Percentiles rank a stretch among this genome's conserved stretches.
phyloP scores from a whole-genome alignment of 2,329 filamentous ascomycete species.

The Cladosporium sp. region DNA sequence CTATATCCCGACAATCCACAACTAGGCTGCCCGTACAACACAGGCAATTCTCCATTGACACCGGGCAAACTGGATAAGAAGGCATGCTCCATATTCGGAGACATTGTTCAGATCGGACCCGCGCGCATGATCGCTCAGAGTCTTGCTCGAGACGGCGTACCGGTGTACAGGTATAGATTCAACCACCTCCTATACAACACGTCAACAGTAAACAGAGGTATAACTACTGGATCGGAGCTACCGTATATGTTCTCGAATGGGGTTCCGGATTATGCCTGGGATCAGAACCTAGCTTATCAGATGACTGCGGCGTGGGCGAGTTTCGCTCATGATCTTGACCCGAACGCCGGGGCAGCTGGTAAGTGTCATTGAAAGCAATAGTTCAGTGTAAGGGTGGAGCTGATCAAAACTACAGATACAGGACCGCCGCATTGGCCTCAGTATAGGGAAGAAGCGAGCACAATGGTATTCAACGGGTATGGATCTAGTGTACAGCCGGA shows the following conservation, averaged over 20 bases:
- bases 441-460: background rate
- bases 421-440: background rate
- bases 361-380: background rate
- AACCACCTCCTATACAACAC: conserved; percentile 43
- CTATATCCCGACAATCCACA: background rate
- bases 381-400: background rate
- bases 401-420: background rate
- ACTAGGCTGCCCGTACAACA: conserved; percentile 6
- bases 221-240: background rate
- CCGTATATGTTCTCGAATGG: conserved; percentile 4
- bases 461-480: background rate
- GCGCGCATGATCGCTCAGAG: conserved; percentile 23
- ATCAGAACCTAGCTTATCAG: background rate
- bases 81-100: conserved; percentile 4
- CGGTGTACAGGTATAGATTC: conserved; percentile 47
- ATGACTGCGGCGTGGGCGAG: conserved; percentile 5
- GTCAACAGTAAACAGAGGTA: conserved; percentile 20
- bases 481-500: background rate
- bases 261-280: background rate
- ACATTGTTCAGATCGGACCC: conserved; percentile 1
- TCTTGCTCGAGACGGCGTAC: conserved; percentile 20
- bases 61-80: background rate
- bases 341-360: background rate
- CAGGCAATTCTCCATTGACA: background rate
- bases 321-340: background rate